Base-by-base conservation (phyloP, 352 stramenopile genomes). In the Globisporangium nagaii region DNA sequence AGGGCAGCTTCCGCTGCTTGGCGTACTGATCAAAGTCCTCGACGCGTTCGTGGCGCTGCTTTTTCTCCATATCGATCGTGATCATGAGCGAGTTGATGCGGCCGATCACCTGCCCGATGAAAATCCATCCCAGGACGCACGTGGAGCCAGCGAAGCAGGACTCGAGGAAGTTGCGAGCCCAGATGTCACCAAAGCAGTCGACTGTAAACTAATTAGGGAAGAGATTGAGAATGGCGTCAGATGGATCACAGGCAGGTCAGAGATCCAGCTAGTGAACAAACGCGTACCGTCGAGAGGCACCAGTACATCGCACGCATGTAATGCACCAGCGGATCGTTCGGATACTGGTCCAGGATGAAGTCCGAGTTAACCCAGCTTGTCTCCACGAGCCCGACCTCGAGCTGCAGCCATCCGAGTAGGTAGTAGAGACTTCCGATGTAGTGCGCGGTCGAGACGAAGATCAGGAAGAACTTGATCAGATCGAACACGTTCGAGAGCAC, bases 301-400 rank as follows among this genome's bases (percentile, higher is more conserved):
- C 79, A 90, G 24, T 90, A 90, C 60, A 90, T 76, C n/a, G 77
- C 62, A 39, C 79, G 79, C 59, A 88, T 79, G 55, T 90, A 90
- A 53, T 87, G 75, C 20, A 87, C 61, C 1, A 66, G 46, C 0
- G 71, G 55, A 10, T 71, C 69, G 28, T 85, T 45, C 4, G 79
- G 77, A 28, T 88, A 72, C 30, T 87, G 69, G 2, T 36, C 45
- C 2, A 90, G 35, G 34, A 90, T 70, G 8, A 71, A 48, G 36
- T 90, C 79, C 19, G 70, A 52, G 22, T 62, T 85, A 31, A 88
- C 54, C 79, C 79, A 90, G 35, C 77, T 88, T 40, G 49, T 66
- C 17, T 58, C 55, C 2, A 56, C 68, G 4, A 79, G 30, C 0
- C 58, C 62, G 3, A 20, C 64, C 32, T 80, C 54, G 6, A 84